phyloP scores from a whole-genome alignment of 768 basidiomycete species.

The Mycena latifolia region DNA sequence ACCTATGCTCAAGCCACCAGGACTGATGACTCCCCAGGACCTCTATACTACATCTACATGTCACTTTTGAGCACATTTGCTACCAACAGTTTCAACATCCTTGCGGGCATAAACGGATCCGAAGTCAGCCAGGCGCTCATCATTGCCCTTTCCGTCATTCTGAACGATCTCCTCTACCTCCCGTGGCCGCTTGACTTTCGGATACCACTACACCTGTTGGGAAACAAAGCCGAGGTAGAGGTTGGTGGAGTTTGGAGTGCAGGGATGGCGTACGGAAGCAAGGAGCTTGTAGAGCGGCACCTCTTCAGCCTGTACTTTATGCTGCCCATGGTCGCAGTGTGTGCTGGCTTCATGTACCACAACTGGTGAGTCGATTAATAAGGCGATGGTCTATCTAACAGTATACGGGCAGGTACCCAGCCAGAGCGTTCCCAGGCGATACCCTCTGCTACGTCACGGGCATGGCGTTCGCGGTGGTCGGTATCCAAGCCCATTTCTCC shows the following conservation, averaged over 20 bases:
- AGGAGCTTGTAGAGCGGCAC: constrained; percentile 91
- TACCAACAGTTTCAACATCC: constrained; percentile 98
- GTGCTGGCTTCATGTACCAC: constrained; percentile 91
- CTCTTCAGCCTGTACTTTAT: constrained; percentile 98
- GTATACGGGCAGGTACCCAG: constrained; percentile 85
- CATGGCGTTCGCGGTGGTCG: constrained; percentile 98
- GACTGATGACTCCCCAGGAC: constrained; percentile 63
- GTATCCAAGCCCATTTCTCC: constrained; percentile 97
- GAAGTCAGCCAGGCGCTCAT: constrained; percentile 95
- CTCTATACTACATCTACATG: constrained; percentile 97
- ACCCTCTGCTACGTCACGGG: constrained; percentile 98
- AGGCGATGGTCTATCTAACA: constrained; percentile 18
- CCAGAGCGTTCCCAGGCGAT: constrained; percentile 94
- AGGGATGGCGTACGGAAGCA: constrained; percentile 88
- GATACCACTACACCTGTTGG: constrained; percentile 78
- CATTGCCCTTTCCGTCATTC: constrained; percentile 89
- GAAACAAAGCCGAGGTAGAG: constrained; percentile 73
- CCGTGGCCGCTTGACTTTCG: constrained; percentile 86
- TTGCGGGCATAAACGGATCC: constrained; percentile 97
- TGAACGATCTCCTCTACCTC: constrained; percentile 96
- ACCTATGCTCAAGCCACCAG: not conserved
- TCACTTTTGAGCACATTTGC: constrained; percentile 94
- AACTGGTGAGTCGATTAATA: constrained; percentile 79
- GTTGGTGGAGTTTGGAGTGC: constrained; percentile 86
- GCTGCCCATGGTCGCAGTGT: constrained; percentile 93